phyloP scores from a whole-genome alignment of 1,139 yeast species.

The Magnusiomyces tetraspermus region DNA sequence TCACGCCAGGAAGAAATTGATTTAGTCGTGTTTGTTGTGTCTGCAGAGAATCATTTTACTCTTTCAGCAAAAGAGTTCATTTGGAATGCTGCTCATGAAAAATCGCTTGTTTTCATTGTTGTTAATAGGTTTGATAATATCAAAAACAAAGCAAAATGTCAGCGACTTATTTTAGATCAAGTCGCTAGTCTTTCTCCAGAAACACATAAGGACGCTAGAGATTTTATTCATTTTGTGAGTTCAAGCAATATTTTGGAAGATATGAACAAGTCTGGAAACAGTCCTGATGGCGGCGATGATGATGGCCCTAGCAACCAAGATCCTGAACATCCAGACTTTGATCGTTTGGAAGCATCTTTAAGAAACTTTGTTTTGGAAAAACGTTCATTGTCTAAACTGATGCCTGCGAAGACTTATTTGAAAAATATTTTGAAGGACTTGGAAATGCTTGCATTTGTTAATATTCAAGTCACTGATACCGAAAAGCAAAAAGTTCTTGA shows the following conservation, averaged over 20 bases:
- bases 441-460: slow-evolving; percentile 48
- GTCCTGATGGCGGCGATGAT: slow-evolving; percentile 34
- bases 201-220: slow-evolving; percentile 74
- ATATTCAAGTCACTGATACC: slow-evolving; percentile 43
- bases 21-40: slow-evolving; percentile 89
- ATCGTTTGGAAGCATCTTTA: slow-evolving; percentile 71
- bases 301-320: slow-evolving; percentile 15
- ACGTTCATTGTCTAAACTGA: slow-evolving; percentile 75
- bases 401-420: slow-evolving; percentile 86
- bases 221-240: slow-evolving; percentile 88
- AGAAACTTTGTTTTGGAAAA: slow-evolving; percentile 83
- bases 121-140: slow-evolving; percentile 87
- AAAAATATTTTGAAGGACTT: slow-evolving; percentile 61
- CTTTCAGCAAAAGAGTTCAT: slow-evolving; percentile 90
- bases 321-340: slow-evolving; percentile 55
- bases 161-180: slow-evolving; percentile 67
- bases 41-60: slow-evolving; percentile 93
- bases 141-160: slow-evolving; percentile 69
- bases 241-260: slow-evolving; percentile 39
- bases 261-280: slow-evolving; percentile 35
- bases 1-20: slow-evolving; percentile 97
- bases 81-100: slow-evolving; percentile 82
- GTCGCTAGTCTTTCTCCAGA: slow-evolving; percentile 85
- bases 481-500: slow-evolving; percentile 37
- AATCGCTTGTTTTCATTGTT: slow-evolving; percentile 84